Base-by-base conservation (phyloP, 1,284 basidiomycete genomes). In the Cutaneotrichosporon dermatis region DNA sequence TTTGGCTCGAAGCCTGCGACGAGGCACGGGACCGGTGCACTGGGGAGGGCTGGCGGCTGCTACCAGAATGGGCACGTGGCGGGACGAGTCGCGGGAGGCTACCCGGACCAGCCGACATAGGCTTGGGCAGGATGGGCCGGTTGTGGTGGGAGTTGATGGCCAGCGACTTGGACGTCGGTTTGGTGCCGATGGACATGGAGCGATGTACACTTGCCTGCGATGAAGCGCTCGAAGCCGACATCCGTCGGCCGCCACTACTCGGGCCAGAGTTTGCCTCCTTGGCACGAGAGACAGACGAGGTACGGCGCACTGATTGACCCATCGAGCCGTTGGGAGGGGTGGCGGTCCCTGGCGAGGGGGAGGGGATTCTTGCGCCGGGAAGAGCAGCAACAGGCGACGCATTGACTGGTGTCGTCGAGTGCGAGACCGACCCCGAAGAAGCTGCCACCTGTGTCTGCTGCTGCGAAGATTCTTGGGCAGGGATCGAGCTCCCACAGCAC, bases 81-180 rank as follows among this genome's bases (percentile, higher is more conserved):
- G 54, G 56, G 2, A 55, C 55, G 1, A 64, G 57, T 3, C 59
- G 59, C 6, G 40, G 42, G 4, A 34, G 35, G 6, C n/a, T 36
- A 11, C 49, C 58, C 1, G 42, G 25, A 10, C 34, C 37, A 2
- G 54, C 42, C 4, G 54, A n/a, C 2, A 42, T 25, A 4, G 62
- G 67, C 60, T 71, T 74, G 3, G 72, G 71, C 42, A 71, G 52
- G 45, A 72, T 72, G 1, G 69, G 63, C 16, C 73, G 57, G 10
- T 69, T 65, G 39, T 67, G 66, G 10, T 66, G 62, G 9, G 70
- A 57, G 41, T 70, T 63, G 4, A 72, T 60, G 1, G 73, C 71
- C 7, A 71, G 57, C 13, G 72, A 61, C 58, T 76, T 76, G 41
- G 58, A 54, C 0, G 68, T 59, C 35, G 69, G 55, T 60, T 73